These are phyloP conservation scores for Ambispora gerdemannii DNA, from an alignment of 192 early-diverging fungal genomes.

Conservation along the genomic window DNA sequence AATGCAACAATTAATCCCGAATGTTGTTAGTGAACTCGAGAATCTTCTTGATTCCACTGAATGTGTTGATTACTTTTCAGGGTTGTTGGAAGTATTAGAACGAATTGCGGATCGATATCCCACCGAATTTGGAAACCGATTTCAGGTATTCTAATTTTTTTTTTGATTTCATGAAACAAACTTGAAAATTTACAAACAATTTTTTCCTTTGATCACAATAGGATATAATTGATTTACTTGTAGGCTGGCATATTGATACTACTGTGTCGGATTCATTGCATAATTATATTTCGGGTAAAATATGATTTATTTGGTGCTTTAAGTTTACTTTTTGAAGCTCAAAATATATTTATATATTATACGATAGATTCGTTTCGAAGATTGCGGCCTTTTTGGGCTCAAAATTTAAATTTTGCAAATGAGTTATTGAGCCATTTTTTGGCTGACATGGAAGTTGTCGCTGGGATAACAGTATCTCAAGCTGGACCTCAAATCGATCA, in stretches of 20 bases:
- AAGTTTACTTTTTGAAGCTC: too few species aligned
- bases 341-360: too few species aligned
- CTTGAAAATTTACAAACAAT: not conserved
- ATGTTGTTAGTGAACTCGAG: conserved; percentile 17
- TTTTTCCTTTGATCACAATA: conserved; percentile 11
- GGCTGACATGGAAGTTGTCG: conserved; percentile 45
- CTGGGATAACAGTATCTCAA: conserved; percentile 18
- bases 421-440: conserved; percentile 54
- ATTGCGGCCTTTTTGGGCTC: conserved; percentile 47
- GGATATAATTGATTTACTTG: conserved; percentile 62
- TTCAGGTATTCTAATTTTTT: conserved; percentile 2
- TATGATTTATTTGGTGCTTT: not conserved
- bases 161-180: not conserved
- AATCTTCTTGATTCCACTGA: conserved; percentile 24
- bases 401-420: conserved; percentile 44
- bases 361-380: conserved; percentile 42
- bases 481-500: conserved; percentile 12
- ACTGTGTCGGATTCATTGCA: conserved; percentile 38
- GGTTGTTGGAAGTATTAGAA: conserved; percentile 25
- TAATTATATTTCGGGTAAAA: conserved; percentile 48
- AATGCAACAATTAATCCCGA: conserved; percentile 13
- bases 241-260: conserved; percentile 69
- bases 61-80: conserved; percentile 24
- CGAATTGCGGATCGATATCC: conserved; percentile 26
- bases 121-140: conserved; percentile 25